Evolutionary conservation across 306 rosid species (phyloP).

Genomic region (Sindora glabra): DNA sequence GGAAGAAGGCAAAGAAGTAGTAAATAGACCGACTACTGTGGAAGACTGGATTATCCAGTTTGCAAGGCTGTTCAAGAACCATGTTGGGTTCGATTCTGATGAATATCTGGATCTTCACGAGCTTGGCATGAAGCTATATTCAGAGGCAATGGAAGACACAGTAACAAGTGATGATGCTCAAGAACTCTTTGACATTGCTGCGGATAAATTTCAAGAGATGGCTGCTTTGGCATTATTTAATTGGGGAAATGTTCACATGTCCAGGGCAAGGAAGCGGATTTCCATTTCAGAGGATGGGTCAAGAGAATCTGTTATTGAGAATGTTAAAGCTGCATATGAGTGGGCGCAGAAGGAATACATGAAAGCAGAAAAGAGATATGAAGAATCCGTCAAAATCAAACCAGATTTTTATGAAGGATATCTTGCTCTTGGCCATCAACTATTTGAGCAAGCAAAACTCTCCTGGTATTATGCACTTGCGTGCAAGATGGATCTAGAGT

Average conservation of each 20-base stretch:
- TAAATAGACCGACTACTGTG: slow-evolving; percentile 24
- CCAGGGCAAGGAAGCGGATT: too few species aligned
- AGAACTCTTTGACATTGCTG: slow-evolving; percentile 71
- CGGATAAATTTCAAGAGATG: slow-evolving; percentile 90
- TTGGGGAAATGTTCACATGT: too few species aligned
- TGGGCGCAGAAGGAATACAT: slow-evolving; percentile 77
- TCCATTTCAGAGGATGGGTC: background rate
- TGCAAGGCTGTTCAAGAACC: slow-evolving; percentile 91
- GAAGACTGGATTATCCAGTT: slow-evolving; percentile 96
- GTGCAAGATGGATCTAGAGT: slow-evolving; percentile 37
- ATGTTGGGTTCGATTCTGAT: slow-evolving; percentile 89
- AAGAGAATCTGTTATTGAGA: slow-evolving; percentile 42
- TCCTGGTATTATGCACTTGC: slow-evolving; percentile 69
- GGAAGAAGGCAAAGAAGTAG: slow-evolving; percentile 21
- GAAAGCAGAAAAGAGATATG: slow-evolving; percentile 61
- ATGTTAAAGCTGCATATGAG: slow-evolving; percentile 46
- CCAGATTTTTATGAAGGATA: slow-evolving; percentile 75
- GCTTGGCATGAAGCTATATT: slow-evolving; percentile 78
- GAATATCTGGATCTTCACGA: slow-evolving; percentile 78
- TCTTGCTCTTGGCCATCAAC: slow-evolving; percentile 88
- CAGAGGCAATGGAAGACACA: slow-evolving; percentile 77
- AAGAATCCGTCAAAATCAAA: slow-evolving; percentile 66
- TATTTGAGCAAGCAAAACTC: slow-evolving; percentile 77
- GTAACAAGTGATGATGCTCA: slow-evolving; percentile 67
- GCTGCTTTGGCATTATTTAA: slow-evolving; percentile 4